Evolutionary conservation across 75 land plant species (phyloP).

Genomic region (Selaginella moellendorffii): DNA sequence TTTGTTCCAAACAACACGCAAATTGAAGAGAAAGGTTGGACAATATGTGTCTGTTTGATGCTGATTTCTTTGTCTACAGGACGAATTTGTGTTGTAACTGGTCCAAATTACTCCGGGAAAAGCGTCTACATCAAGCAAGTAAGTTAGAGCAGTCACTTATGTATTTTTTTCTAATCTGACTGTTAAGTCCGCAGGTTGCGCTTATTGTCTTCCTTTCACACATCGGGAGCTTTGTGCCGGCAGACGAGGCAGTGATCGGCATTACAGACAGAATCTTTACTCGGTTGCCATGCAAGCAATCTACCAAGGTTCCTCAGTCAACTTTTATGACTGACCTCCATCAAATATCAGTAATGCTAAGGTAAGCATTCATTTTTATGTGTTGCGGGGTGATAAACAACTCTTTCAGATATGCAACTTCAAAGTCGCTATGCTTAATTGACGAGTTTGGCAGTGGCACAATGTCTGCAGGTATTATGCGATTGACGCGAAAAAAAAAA

Average conservation of each 20-base stretch:
- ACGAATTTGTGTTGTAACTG: conserved; percentile 61
- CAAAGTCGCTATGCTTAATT: conserved; percentile 70
- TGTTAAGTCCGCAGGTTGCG: conserved; percentile 45
- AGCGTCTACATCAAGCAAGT: conserved; percentile 97
- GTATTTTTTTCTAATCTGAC: background rate
- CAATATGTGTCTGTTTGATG: background rate
- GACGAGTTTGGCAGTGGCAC: conserved; percentile 99
- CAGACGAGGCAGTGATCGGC: conserved; percentile 80
- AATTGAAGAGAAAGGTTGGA: conserved; percentile 39
- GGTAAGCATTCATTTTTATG: background rate
- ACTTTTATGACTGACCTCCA: conserved; percentile 95
- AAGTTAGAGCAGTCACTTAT: too few species aligned
- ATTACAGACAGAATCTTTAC: conserved; percentile 91
- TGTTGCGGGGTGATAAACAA: too few species aligned
- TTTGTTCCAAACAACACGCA: conserved; percentile 89
- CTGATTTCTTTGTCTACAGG: conserved; percentile 34
- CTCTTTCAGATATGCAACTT: conserved; percentile 59
- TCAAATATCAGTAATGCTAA: conserved; percentile 44
- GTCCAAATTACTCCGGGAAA: conserved; percentile 97
- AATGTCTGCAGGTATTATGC: conserved; percentile 54
- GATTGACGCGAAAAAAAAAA: too few species aligned
- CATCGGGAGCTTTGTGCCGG: conserved; percentile 95
- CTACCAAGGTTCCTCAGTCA: conserved; percentile 61
- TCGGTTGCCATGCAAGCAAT: conserved; percentile 59
- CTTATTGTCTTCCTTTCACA: conserved; percentile 83